A percentile compares a stretch with the other conserved stretches of the same genome.
Evolutionary conservation across 192 early-diverging fungal genomes (phyloP).

Genomic region (Umbelopsis sp.): DNA sequence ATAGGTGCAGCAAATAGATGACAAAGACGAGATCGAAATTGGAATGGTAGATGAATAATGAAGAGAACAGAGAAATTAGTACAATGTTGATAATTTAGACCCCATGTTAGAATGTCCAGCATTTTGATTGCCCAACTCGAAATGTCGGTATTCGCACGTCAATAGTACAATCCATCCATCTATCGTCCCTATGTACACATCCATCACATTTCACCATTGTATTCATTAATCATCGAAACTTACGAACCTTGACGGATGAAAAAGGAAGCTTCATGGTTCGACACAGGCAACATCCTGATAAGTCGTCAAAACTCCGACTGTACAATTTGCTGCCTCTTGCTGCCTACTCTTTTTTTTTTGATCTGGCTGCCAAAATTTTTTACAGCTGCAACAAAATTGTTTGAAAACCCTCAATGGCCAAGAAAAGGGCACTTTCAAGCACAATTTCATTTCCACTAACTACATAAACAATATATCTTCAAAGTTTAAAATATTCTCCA

Average conservation of each 20-base stretch:
- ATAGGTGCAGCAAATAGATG: not conserved
- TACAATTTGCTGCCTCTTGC: not conserved
- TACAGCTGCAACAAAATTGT: not conserved
- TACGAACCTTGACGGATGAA: conserved; percentile 18
- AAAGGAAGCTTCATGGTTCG: conserved; percentile 17
- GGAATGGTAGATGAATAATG: not conserved
- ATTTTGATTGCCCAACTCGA: not conserved
- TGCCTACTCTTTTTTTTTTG: not conserved
- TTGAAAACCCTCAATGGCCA: not conserved
- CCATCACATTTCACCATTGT: not conserved
- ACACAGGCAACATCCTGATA: not conserved
- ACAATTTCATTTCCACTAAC: no score
- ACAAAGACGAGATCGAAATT: not conserved
- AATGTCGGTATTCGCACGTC: not conserved
- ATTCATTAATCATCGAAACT: not conserved
- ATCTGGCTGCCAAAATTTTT: no score
- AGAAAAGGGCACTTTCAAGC: no score
- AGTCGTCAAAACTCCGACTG: not conserved
- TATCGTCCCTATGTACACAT: not conserved
- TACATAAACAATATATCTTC: no score
- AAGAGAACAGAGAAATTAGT: not conserved
- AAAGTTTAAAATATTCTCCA: no score
- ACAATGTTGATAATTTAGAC: not conserved
- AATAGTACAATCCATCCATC: not conserved
- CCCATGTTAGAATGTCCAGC: not conserved